These are phyloP conservation scores for Fusarium avenaceum DNA, from an alignment of 2,329 filamentous ascomycete species.

Conservation along the genomic window DNA sequence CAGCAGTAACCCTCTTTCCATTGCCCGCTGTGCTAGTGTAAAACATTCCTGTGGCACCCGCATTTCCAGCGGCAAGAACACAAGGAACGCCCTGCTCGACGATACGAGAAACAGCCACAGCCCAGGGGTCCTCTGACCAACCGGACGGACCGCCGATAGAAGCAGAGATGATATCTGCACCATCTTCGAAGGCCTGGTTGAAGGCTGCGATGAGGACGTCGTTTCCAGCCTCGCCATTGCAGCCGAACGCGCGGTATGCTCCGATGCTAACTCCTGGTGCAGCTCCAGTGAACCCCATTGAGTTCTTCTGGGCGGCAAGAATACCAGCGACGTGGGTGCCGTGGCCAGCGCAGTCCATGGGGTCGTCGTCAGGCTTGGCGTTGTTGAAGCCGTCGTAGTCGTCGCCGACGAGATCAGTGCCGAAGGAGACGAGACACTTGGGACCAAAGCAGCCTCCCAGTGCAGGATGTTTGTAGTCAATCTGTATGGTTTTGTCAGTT, in stretches of 20 bases:
- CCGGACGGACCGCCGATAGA: constrained; percentile 66
- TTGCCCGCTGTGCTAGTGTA: constrained; percentile 64
- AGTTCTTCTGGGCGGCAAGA: constrained; percentile 69
- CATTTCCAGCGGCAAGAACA: constrained; percentile 67
- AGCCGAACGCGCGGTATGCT: constrained; percentile 70
- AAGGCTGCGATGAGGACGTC: constrained; percentile 72
- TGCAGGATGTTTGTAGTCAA: constrained; percentile 74
- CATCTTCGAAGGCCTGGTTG: constrained; percentile 71
- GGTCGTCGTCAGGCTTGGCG: constrained; percentile 63
- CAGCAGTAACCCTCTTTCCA: constrained; percentile 61
- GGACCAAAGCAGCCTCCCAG: constrained; percentile 74
- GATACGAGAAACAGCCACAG: constrained; percentile 65
- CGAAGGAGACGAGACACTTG: constrained; percentile 69
- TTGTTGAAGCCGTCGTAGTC: constrained; percentile 59
- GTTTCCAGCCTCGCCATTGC: constrained; percentile 62
- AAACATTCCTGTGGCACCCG: constrained; percentile 62
- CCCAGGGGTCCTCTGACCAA: constrained; percentile 66
- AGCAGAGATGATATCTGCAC: constrained; percentile 68
- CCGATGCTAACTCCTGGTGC: constrained; percentile 69
- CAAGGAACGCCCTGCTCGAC: constrained; percentile 67
- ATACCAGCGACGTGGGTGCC: constrained; percentile 74
- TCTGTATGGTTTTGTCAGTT: constrained; percentile 49
- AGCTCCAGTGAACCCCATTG: constrained; percentile 68
- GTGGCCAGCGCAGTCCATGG: constrained; percentile 70
- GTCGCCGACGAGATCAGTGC: constrained; percentile 71